These are phyloP conservation scores for Smittium culicis DNA, from an alignment of 371 early-diverging fungal genomes.

Conservation along the genomic window DNA sequence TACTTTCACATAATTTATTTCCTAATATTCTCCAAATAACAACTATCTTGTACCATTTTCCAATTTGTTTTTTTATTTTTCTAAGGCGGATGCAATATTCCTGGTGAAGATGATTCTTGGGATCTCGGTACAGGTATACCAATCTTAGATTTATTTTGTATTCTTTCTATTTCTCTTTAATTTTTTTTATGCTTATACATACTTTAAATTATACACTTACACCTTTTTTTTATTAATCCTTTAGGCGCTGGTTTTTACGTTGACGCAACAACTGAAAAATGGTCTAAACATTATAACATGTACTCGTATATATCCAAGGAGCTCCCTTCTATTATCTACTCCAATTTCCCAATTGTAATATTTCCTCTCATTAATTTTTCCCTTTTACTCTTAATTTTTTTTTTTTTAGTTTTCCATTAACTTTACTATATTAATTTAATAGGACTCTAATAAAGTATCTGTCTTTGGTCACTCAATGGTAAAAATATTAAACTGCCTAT, in stretches of 20 bases:
- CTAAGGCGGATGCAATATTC: slow-evolving; percentile 26
- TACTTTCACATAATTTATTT: not conserved
- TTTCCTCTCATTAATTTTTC: not conserved
- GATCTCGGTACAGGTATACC: slow-evolving; percentile 37
- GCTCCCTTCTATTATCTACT: slow-evolving; percentile 41
- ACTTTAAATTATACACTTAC: not conserved
- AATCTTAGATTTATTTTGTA: not conserved
- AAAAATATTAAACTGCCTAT: not conserved
- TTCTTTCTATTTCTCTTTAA: not conserved
- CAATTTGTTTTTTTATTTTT: not conserved
- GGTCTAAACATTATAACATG: slow-evolving; percentile 65
- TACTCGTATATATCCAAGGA: slow-evolving; percentile 67
- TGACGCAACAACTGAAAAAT: slow-evolving; percentile 56
- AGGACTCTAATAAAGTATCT: slow-evolving; percentile 44
- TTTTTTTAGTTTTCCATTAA: not conserved
- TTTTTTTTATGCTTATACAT: not conserved
- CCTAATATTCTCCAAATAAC: not conserved
- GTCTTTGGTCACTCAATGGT: slow-evolving; percentile 71
- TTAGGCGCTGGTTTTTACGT: slow-evolving; percentile 69
- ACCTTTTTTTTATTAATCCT: slow-evolving; percentile 12
- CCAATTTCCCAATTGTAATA: slow-evolving; percentile 37
- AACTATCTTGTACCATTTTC: not conserved
- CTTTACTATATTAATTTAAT: not conserved
- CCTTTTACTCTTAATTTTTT: not conserved
- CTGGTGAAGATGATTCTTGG: slow-evolving; percentile 43